Evolutionary conservation across 352 stramenopile species (phyloP), one percentile per base, ranked within the genome.

Genomic region (Pythium scleroteichum): DNA sequence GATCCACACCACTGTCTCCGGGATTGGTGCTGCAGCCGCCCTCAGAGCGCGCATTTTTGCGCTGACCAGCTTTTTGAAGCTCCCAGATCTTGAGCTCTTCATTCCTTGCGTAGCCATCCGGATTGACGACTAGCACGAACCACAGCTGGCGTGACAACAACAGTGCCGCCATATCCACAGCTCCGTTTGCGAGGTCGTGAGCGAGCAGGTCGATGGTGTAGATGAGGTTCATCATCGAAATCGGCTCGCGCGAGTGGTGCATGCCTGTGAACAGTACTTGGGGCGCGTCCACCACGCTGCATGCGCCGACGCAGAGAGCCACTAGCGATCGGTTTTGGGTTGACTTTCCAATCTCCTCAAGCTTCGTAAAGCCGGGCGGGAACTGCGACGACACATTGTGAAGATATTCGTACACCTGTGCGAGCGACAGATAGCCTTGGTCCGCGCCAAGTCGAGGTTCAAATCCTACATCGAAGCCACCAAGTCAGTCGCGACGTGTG

Each of bases 191-290:
- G 26, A 92, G 63, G 52, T 88, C 82, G 10, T 69, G 64, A 1
- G 73, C 76, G 14, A 95, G 71, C 33, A 90, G 67, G 54, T 94
- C 84, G 65, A 95, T 88, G 26, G 82, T 92, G 53, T 92, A 93
- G 3, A 94, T 72, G 24, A 94, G 65, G 48, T 88, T 92, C 85
- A 95, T 95, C 82, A 92, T 95, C 8, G 86, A 95, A 27, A 95
- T 74, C n/a, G 86, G 86, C 78, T 95, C 86, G 23, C 86, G 82
- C 23, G 86, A 82, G 59, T 95, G 86, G 41, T 95, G 86, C 78
- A 95, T 85, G 29, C 82, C 86, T 10, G 86, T 95, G 59, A 83
- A 95, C 1, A 95, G 75, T 4, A 75, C 66, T 70, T 92, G 82
- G 0, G 86, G 83, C 3, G 72, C 49, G 44, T 38, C 44, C 0